Percentiles rank a stretch among this genome's conserved stretches.
phyloP scores from a whole-genome alignment of 805 yeast species.

The Vanderwaltozyma polyspora region DNA sequence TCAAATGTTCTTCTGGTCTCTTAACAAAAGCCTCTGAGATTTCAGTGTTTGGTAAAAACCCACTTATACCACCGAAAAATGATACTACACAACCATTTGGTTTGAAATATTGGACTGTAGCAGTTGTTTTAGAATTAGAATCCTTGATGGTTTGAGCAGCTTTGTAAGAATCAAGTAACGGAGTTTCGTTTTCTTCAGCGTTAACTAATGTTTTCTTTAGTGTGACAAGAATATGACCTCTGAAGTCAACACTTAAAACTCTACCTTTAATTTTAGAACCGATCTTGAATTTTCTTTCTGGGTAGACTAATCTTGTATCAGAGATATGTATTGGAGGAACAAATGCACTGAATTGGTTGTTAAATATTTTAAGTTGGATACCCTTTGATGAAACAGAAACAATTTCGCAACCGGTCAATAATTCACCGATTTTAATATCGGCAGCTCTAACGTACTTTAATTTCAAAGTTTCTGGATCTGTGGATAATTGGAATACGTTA shows the following conservation, averaged over 20 bases:
- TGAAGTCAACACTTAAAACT: slow-evolving; percentile 40
- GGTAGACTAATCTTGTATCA: slow-evolving; percentile 73
- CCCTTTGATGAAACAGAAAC: slow-evolving; percentile 50
- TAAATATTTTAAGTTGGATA: slow-evolving; percentile 52
- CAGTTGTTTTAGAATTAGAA: slow-evolving; percentile 44
- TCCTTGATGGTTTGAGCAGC: slow-evolving; percentile 36
- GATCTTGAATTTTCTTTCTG: slow-evolving; percentile 83
- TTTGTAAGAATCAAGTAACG: slow-evolving; percentile 34
- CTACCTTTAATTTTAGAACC: slow-evolving; percentile 75
- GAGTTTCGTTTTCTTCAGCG: slow-evolving; percentile 23
- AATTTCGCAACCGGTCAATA: slow-evolving; percentile 47
- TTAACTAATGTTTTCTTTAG: slow-evolving; percentile 76
- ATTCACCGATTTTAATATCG: slow-evolving; percentile 70
- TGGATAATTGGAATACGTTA: slow-evolving; percentile 51
- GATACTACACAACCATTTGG: slow-evolving; percentile 74
- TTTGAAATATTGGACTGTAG: slow-evolving; percentile 60
- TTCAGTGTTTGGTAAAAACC: slow-evolving; percentile 77
- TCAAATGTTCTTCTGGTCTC: slow-evolving; percentile 66
- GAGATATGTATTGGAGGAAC: slow-evolving; percentile 72
- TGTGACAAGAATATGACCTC: slow-evolving; percentile 49
- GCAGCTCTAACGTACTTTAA: slow-evolving; percentile 54
- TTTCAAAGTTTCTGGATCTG: slow-evolving; percentile 53
- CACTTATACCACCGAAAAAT: slow-evolving; percentile 69
- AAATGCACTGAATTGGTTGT: slow-evolving; percentile 53
- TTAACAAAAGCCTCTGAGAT: slow-evolving; percentile 80